Conservation (phyloP, 2,329 filamentous ascomycete genomes). For the Ophiostoma himal-ulmi region DNA sequence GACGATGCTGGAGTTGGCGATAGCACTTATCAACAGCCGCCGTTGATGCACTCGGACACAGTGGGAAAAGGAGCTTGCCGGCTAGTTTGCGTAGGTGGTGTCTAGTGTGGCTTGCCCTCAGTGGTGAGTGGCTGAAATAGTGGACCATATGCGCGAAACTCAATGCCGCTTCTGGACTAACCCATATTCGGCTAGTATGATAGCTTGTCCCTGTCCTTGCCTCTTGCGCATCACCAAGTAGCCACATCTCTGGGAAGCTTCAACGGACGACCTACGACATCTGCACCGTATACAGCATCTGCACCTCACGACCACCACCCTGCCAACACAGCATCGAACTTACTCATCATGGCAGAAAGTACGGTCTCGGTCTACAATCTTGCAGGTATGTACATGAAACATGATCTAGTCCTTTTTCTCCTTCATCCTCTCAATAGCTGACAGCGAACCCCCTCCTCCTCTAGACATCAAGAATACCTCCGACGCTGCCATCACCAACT, state of each 20-base stretch:
- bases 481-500: conserved; percentile 90
- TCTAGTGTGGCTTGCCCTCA: conserved; percentile 16
- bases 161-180: background rate
- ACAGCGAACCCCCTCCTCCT: conserved; percentile 13
- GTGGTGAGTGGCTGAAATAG: background rate
- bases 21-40: conserved; percentile 6
- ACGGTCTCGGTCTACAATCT: conserved; percentile 64
- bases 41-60: background rate
- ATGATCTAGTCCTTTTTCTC: too few relatives aligned
- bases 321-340: background rate
- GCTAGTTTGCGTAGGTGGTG: conserved; percentile 7
- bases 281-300: background rate
- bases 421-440: background rate
- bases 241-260: conserved; percentile 9
- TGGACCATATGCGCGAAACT: background rate
- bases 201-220: background rate
- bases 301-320: background rate
- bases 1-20: conserved; percentile 15
- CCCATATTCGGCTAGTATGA: background rate
- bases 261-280: background rate
- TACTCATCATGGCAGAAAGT: conserved; percentile 41
- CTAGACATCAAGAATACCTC: conserved; percentile 93
- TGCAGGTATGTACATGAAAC: conserved; percentile 42
- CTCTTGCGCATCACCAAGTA: background rate
- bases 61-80: conserved; percentile 17